These are phyloP conservation scores for Penicilliopsis zonata DNA, from an alignment of 495 filamentous ascomycete genomes.

Conservation along the genomic window DNA sequence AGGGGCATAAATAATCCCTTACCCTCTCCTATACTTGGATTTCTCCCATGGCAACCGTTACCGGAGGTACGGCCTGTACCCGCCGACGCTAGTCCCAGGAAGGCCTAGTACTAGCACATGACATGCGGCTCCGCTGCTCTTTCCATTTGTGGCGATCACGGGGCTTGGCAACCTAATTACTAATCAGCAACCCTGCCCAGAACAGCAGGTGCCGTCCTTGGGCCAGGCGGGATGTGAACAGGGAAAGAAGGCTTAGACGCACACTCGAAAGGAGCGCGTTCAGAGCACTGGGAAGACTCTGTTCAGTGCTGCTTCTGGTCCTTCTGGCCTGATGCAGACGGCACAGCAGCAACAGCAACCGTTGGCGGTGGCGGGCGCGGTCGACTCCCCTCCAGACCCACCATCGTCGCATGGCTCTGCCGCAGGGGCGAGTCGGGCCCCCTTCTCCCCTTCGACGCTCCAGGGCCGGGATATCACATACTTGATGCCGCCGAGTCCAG, in stretches of 20 bases:
- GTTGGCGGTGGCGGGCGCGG: slow-evolving; percentile 4
- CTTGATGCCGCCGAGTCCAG: slow-evolving; percentile 71
- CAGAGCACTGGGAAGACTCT: no score
- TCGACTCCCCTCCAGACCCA: slow-evolving; percentile 24
- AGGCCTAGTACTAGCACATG: slow-evolving; percentile 16
- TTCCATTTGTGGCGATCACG: slow-evolving; percentile 9
- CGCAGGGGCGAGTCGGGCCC: slow-evolving; percentile 15
- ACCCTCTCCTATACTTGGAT: slow-evolving; percentile 11
- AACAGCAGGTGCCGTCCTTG: no score
- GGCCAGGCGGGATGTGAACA: no score
- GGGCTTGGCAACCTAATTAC: slow-evolving; percentile 14
- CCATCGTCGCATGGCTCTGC: slow-evolving; percentile 17
- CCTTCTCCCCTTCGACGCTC: slow-evolving; percentile 15
- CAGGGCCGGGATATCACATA: slow-evolving; percentile 59
- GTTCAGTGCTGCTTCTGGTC: no score
- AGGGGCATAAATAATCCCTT: slow-evolving; percentile 29
- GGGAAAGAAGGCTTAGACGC: no score
- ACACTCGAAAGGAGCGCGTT: no score
- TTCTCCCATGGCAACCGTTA: slow-evolving; percentile 30
- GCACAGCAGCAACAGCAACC: no score
- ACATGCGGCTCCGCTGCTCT: slow-evolving; percentile 16
- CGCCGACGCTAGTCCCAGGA: slow-evolving; percentile 9
- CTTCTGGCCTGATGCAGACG: no score
- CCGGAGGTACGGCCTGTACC: slow-evolving; percentile 18
- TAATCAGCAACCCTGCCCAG: no score